These are phyloP conservation scores for Metschnikowia santaceciliae DNA, from an alignment of 805 yeast species.

Conservation along the genomic window DNA sequence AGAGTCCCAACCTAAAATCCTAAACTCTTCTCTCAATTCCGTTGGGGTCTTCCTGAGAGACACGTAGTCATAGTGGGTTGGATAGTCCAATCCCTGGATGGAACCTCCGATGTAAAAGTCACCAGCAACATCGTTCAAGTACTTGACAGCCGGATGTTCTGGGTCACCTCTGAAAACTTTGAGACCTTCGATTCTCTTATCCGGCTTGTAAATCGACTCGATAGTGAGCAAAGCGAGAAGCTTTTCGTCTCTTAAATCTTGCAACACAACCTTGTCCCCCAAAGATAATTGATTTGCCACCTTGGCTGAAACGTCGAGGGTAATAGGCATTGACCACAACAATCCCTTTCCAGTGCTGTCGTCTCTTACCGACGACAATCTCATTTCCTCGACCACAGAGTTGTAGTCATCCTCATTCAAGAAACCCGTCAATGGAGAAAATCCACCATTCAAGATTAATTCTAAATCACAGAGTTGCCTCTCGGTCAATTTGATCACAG, in stretches of 20 bases:
- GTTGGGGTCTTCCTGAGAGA: conserved; percentile 86
- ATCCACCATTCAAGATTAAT: conserved; percentile 88
- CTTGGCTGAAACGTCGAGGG: conserved; percentile 63
- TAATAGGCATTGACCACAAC: conserved; percentile 91
- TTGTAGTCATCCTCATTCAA: conserved; percentile 63
- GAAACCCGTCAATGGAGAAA: conserved; percentile 76
- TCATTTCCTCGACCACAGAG: conserved; percentile 63
- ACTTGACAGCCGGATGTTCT: conserved; percentile 89
- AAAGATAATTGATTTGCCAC: conserved; percentile 43
- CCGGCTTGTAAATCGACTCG: conserved; percentile 74
- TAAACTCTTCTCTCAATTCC: conserved; percentile 82
- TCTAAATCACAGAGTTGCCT: conserved; percentile 94
- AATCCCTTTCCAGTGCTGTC: conserved; percentile 48
- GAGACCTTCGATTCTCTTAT: conserved; percentile 75
- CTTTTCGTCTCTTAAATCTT: conserved; percentile 76
- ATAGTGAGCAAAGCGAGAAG: conserved; percentile 80
- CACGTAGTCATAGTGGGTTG: conserved; percentile 86
- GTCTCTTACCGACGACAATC: conserved; percentile 51
- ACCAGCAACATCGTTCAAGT: conserved; percentile 68
- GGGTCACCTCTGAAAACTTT: conserved; percentile 94
- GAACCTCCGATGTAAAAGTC: conserved; percentile 87
- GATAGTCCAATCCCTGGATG: conserved; percentile 76
- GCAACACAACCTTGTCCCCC: conserved; percentile 66
- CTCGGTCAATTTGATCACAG: conserved; percentile 58
- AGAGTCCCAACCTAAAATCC: conserved; percentile 75